Evolutionary conservation across 345 rosid genomes (phyloP).

Genomic region (Ceriops zippeliana): DNA sequence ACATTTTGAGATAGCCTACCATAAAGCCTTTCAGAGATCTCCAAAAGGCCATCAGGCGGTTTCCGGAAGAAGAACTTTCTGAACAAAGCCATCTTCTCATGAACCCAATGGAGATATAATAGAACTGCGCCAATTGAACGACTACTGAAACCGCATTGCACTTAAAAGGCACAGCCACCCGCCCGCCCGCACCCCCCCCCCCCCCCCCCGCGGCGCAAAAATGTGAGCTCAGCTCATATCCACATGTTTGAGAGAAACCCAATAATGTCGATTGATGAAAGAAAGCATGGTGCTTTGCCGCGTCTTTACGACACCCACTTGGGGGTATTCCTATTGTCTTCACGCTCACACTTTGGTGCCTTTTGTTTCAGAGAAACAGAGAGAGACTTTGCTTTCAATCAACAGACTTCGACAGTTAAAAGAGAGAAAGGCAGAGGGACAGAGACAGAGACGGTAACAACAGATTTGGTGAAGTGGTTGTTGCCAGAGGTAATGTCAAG

Average conservation of each 20-base stretch:
- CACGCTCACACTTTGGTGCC: slow-evolving; percentile 42
- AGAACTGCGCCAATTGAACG: slow-evolving; percentile 18
- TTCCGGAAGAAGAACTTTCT: slow-evolving; percentile 65
- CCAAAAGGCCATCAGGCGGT: slow-evolving; percentile 75
- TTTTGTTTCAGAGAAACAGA: slow-evolving; percentile 17
- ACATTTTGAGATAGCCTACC: slow-evolving; percentile 39
- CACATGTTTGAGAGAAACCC: slow-evolving; percentile 5
- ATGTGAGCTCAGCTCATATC: slow-evolving; percentile 12
- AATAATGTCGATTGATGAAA: slow-evolving; percentile 17
- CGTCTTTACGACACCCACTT: slow-evolving; percentile 51
- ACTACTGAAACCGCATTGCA: slow-evolving; percentile 28
- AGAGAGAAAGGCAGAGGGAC: slow-evolving; percentile 9
- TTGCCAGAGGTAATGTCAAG: slow-evolving; percentile 2
- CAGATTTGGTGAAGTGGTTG: slow-evolving; percentile 20
- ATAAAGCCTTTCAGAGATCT: slow-evolving; percentile 78
- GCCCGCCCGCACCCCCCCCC: neutral
- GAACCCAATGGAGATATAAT: slow-evolving; percentile 10
- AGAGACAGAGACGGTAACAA: neutral
- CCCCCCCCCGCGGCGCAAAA: too few relatives aligned
- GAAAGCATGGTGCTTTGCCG: slow-evolving; percentile 42
- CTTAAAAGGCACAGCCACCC: slow-evolving; percentile 7
- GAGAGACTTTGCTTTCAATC: slow-evolving; percentile 77
- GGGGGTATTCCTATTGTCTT: slow-evolving; percentile 41
- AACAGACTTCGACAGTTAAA: slow-evolving; percentile 36
- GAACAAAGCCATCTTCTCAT: slow-evolving; percentile 53